Percentiles rank a stretch among this genome's conserved stretches.
Conservation (phyloP, 2,329 filamentous ascomycete genomes). For the Ophiosphaerella herpotricha region DNA sequence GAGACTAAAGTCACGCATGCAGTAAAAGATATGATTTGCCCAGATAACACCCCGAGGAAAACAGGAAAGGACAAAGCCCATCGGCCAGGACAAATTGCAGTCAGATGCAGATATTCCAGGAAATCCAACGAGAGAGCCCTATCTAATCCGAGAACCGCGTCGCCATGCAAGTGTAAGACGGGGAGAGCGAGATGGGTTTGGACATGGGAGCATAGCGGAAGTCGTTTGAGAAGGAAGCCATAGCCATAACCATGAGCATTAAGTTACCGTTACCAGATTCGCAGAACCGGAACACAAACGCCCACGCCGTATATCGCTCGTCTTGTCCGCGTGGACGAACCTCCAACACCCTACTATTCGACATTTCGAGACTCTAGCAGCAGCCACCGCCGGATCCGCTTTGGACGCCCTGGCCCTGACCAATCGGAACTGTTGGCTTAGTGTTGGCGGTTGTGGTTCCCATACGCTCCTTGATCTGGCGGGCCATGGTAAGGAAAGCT, state of each 20-base stretch:
- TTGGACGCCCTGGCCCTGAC: conserved; percentile 91
- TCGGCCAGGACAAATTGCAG: conserved; percentile 28
- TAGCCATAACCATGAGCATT: conserved; percentile 39
- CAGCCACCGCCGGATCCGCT: conserved; percentile 83
- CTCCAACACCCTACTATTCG: conserved; percentile 12
- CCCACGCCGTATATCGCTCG: conserved; percentile 33
- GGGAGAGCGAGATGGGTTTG: conserved; percentile 21
- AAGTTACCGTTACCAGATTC: conserved; percentile 26
- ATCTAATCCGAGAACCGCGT: conserved; percentile 24
- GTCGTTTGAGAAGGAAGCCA: conserved; percentile 17
- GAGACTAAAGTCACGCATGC: no score
- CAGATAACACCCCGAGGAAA: conserved; percentile 31
- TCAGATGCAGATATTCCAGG: conserved; percentile 29
- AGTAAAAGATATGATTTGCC: conserved; percentile 16
- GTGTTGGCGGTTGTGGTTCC: conserved; percentile 96
- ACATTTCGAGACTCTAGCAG: conserved; percentile 68
- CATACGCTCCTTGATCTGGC: conserved; percentile 99
- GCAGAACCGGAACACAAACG: conserved; percentile 30
- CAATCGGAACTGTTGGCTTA: conserved; percentile 96
- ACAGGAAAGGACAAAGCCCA: conserved; percentile 23
- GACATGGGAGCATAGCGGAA: conserved; percentile 24
- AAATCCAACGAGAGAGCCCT: conserved; percentile 36
- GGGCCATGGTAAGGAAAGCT: conserved; percentile 99
- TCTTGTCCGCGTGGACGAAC: conserved; percentile 17
- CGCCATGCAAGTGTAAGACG: conserved; percentile 32